Base-by-base conservation (phyloP, 2,329 filamentous ascomycete species). In the Massarina eburnea region DNA sequence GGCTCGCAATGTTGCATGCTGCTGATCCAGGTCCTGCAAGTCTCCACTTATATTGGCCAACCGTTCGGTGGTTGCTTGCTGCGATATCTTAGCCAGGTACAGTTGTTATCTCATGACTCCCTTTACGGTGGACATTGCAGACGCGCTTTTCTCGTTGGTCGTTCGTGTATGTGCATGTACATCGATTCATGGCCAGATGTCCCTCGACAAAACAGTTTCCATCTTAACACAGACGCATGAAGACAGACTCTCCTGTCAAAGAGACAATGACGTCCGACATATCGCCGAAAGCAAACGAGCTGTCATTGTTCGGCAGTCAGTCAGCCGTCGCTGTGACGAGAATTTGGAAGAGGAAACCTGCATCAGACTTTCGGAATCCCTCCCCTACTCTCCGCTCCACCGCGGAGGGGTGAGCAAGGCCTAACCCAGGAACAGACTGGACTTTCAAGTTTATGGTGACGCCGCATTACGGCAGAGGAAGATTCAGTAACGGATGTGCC, bases 391-490 rank as follows among this genome's bases (percentile, higher is more conserved):
- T 60, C 63, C 63, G 63, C 39, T 52, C 46, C 44, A 45, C 51
- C 40, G 48, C 45, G 51, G 46, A 41, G 47, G 21, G 51, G 26
- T 41, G 41, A 52, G 40, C 52, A 52, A 52, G 54, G 47, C 21
- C 6, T 33, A 55, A 61, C 48, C 61, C 59, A 66, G 60, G 59
- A 54, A 43, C 18, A 14, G 27, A 55, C 35, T 15, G 46, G 45
- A 54, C n/a, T n/a, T n/a, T n/a, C n/a, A 40, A 49, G 53, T 48
- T 32, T 38, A 49, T 49, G 45, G 59, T 64, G 43, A 47, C 53
- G 62, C 62, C 33, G 44, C 61, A 63, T 53, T 50, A 48, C 55
- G 56, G 59, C 51, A 64, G 49, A 55, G 53, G 50, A 49, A 46
- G 39, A 32, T 55, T 47, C 51, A 59, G 56, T n/a, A n/a, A n/a